phyloP scores from a whole-genome alignment of 2,329 filamentous ascomycete genomes.

The Fusarium ramigenum region DNA sequence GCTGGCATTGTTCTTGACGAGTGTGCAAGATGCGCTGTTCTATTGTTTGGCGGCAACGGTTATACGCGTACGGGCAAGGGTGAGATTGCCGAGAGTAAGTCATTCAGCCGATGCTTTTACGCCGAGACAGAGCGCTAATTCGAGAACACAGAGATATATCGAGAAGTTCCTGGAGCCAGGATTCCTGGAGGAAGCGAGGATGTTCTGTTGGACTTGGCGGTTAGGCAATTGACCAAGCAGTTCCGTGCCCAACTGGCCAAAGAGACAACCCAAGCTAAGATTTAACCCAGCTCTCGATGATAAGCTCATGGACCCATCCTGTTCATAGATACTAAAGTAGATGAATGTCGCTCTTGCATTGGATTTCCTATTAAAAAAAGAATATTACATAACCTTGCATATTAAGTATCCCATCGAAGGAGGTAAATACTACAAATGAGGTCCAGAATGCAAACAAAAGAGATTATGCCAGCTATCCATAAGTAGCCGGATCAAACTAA shows the following conservation, averaged over 20 bases:
- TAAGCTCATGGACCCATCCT: too few species aligned
- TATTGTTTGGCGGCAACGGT: background rate
- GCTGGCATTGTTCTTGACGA: background rate
- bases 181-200: background rate
- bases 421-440: too few species aligned
- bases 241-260: background rate
- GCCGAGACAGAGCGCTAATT: background rate
- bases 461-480: too few species aligned
- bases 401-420: too few species aligned
- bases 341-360: too few species aligned
- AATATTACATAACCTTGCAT: too few species aligned
- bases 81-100: background rate
- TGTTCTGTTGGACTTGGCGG: background rate
- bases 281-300: background rate
- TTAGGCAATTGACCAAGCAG: background rate
- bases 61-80: background rate
- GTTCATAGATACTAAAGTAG: too few species aligned
- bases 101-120: background rate
- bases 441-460: too few species aligned
- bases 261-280: background rate
- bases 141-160: background rate
- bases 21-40: background rate
- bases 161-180: background rate
- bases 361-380: too few species aligned
- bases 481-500: too few species aligned